phyloP scores from a whole-genome alignment of 2,329 filamentous ascomycete genomes.

The Furcasterigmium sp. region DNA sequence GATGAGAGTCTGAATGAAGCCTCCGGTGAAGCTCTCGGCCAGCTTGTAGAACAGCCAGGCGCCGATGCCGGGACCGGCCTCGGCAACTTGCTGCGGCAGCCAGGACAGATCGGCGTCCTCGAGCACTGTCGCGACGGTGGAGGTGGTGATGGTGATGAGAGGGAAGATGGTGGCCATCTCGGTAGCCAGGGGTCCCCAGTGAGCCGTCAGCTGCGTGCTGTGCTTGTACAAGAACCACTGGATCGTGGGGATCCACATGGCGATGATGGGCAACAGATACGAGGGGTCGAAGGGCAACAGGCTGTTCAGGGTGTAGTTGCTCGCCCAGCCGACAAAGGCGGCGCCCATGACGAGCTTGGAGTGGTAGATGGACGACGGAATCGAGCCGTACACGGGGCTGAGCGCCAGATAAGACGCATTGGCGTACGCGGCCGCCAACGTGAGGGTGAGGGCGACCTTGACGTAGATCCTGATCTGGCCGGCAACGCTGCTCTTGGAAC shows the following conservation, averaged over 20 bases:
- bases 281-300: constrained; percentile 42
- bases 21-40: constrained; percentile 34
- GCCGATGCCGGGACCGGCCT: constrained; percentile 59
- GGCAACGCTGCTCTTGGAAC: constrained; percentile 19
- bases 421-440: constrained; percentile 58
- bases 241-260: constrained; percentile 66
- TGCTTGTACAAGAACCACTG: constrained; percentile 67
- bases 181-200: constrained; percentile 69
- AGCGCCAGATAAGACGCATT: constrained; percentile 70
- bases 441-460: constrained; percentile 38
- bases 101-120: constrained; percentile 54
- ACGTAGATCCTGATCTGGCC: constrained; percentile 30
- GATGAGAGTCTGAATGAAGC: constrained; percentile 42
- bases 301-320: constrained; percentile 51
- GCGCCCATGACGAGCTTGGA: constrained; percentile 58
- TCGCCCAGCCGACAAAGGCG: constrained; percentile 67
- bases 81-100: constrained; percentile 51
- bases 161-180: constrained; percentile 71
- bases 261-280: constrained; percentile 63
- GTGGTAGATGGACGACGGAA: constrained; percentile 72
- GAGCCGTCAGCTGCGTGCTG: constrained; percentile 61
- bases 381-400: constrained; percentile 83
- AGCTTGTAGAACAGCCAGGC: constrained; percentile 61
- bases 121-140: constrained; percentile 58
- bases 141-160: constrained; percentile 57